These are phyloP conservation scores for Acephala macrosclerotiorum DNA, from an alignment of 2,329 filamentous ascomycete genomes.

Conservation along the genomic window DNA sequence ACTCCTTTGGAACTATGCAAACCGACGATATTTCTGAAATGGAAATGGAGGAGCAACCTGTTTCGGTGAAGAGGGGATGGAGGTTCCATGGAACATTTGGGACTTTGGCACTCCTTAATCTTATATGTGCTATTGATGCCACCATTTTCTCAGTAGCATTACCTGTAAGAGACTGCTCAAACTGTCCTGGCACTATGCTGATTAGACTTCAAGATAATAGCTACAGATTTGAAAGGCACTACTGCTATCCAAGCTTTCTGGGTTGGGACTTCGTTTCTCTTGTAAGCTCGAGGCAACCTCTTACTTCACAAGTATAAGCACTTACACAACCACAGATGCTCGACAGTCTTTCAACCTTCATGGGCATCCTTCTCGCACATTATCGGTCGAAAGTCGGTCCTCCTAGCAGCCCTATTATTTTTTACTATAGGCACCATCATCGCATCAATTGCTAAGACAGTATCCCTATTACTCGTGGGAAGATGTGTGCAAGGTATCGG, in stretches of 20 bases:
- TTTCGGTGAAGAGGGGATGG: slow-evolving; percentile 17
- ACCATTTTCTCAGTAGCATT: slow-evolving; percentile 57
- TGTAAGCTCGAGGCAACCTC: slow-evolving; percentile 31
- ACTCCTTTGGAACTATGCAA: slow-evolving; percentile 18
- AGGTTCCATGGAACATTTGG: slow-evolving; percentile 36
- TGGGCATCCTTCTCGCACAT: slow-evolving; percentile 39
- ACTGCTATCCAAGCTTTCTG: slow-evolving; percentile 23
- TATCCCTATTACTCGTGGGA: slow-evolving; percentile 42
- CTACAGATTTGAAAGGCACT: slow-evolving; percentile 15
- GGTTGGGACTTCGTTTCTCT: slow-evolving; percentile 20
- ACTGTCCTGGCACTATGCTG: background rate
- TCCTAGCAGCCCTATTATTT: slow-evolving; percentile 32
- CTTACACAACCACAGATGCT: slow-evolving; percentile 22
- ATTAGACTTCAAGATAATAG: slow-evolving; percentile 33
- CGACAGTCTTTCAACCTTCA: too few species aligned
- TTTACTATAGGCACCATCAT: slow-evolving; percentile 42
- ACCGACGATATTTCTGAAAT: slow-evolving; percentile 20
- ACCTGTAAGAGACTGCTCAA: slow-evolving; percentile 30
- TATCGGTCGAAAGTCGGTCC: slow-evolving; percentile 34
- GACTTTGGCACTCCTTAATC: slow-evolving; percentile 39
- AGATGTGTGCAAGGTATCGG: slow-evolving; percentile 56
- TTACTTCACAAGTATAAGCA: slow-evolving; percentile 21
- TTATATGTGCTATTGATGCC: slow-evolving; percentile 71
- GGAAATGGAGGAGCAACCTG: slow-evolving; percentile 3
- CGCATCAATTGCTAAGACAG: slow-evolving; percentile 41